A percentile compares a stretch with the other conserved stretches of the same genome.
Conservation (phyloP, 768 basidiomycete genomes). For the Leccinellum luteum region DNA sequence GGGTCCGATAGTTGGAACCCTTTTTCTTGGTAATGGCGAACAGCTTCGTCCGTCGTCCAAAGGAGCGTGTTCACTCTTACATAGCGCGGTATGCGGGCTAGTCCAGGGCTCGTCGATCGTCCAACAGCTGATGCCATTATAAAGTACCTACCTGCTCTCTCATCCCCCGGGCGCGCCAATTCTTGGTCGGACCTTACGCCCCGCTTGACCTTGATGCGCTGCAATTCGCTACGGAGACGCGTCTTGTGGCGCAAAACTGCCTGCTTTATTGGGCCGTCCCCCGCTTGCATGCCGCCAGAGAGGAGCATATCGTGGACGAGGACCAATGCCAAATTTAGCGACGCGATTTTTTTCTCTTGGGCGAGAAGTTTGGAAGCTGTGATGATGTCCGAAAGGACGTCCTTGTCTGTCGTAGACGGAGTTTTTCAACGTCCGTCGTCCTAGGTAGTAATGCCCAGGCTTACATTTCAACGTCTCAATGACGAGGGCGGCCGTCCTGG, state of each 20-base stretch:
- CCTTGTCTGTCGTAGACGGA: conserved; percentile 56
- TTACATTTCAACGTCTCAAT: conserved; percentile 96
- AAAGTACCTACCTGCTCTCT: conserved; percentile 53
- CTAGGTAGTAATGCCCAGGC: conserved; percentile 16
- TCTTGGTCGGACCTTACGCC: conserved; percentile 65
- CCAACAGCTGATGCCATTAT: background rate
- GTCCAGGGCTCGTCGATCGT: background rate
- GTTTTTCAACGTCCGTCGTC: conserved; percentile 6
- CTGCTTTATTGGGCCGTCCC: conserved; percentile 88
- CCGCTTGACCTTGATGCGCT: conserved; percentile 75
- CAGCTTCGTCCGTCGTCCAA: conserved; percentile 65
- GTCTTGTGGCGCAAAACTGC: conserved; percentile 88
- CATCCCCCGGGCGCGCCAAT: conserved; percentile 59
- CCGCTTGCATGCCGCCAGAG: conserved; percentile 81
- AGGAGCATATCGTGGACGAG: conserved; percentile 91
- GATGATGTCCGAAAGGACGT: conserved; percentile 70
- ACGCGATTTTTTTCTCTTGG: conserved; percentile 74
- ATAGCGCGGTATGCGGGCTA: conserved; percentile 79
- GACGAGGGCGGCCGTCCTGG: conserved; percentile 79
- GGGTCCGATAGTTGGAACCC: conserved; percentile 57
- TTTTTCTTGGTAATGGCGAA: conserved; percentile 49
- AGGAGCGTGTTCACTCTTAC: conserved; percentile 75
- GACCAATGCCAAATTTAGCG: conserved; percentile 73
- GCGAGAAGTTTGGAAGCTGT: conserved; percentile 62
- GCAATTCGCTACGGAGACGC: conserved; percentile 80